Percentiles rank a stretch among this genome's conserved stretches.
phyloP scores from a whole-genome alignment of 2,329 filamentous ascomycete genomes.

The Sclerotinia subarctica region DNA sequence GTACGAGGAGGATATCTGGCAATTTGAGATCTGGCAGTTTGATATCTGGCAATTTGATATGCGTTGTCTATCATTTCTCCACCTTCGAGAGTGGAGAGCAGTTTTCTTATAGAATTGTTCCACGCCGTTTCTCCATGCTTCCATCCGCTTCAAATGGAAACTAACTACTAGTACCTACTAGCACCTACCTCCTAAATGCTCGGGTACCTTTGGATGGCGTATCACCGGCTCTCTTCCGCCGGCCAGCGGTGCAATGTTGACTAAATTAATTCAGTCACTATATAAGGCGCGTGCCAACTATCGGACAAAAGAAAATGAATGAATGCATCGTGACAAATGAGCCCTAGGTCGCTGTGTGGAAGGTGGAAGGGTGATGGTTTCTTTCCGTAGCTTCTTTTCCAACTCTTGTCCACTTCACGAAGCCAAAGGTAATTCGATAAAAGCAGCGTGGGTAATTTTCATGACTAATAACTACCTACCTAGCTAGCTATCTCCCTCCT shows the following conservation, averaged over 20 bases:
- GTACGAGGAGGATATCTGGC: background rate
- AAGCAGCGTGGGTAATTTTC: background rate
- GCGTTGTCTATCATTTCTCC: background rate
- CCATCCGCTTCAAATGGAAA: slow-evolving; percentile 1
- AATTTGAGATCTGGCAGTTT: too few relatives aligned
- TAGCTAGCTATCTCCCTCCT: background rate
- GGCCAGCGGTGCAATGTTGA: background rate
- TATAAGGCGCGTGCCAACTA: background rate
- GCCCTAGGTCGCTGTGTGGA: background rate
- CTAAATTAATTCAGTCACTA: background rate
- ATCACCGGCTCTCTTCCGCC: background rate
- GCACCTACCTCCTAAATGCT: too few relatives aligned
- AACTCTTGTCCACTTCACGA: background rate
- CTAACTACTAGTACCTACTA: background rate
- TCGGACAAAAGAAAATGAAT: background rate
- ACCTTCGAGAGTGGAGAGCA: background rate
- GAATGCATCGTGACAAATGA: background rate
- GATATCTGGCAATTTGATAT: too few relatives aligned
- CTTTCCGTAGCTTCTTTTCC: background rate
- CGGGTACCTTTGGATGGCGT: background rate
- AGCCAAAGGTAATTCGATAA: background rate
- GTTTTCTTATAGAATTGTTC: slow-evolving; percentile 1
- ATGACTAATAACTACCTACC: background rate
- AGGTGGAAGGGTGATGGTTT: background rate
- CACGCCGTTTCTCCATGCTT: background rate